Conservation (phyloP, 148 eudicot species). For the Dysphania ambrosioides region DNA sequence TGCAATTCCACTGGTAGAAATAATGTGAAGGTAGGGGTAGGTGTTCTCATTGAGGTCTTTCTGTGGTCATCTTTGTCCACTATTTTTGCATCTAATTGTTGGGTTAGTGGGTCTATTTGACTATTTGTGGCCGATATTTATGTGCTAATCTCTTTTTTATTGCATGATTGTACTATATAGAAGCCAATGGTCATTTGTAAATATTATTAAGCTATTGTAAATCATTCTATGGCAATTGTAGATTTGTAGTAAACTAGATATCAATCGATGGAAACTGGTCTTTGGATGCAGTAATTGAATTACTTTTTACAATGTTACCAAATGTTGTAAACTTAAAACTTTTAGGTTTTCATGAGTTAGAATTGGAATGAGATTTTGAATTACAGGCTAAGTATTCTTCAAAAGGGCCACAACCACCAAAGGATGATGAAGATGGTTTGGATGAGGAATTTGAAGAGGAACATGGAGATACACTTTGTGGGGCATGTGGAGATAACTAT, state of each 20-base stretch:
- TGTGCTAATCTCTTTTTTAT: background rate
- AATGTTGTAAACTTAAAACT: background rate
- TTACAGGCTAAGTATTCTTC: constrained; percentile 26
- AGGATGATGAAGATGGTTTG: constrained; percentile 34
- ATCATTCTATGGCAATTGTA: background rate
- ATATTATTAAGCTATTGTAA: background rate
- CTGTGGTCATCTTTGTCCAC: background rate
- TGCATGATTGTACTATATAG: background rate
- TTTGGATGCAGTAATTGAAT: background rate
- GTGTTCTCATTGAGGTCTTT: background rate
- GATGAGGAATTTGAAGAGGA: constrained; percentile 57
- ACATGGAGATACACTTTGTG: constrained; percentile 58
- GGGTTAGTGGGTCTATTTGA: background rate
- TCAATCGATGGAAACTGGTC: too few species aligned
- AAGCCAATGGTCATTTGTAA: background rate
- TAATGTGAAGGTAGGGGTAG: background rate
- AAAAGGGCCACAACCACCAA: constrained; percentile 19
- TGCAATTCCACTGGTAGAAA: background rate
- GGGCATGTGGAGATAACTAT: constrained; percentile 55
- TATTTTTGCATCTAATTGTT: background rate
- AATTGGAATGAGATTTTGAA: background rate
- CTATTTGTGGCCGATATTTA: background rate
- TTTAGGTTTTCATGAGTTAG: background rate
- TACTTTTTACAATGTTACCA: background rate
- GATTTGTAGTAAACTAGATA: too few species aligned